Base-by-base conservation (phyloP, 2,329 filamentous ascomycete species). In the Apiospora arundinis region DNA sequence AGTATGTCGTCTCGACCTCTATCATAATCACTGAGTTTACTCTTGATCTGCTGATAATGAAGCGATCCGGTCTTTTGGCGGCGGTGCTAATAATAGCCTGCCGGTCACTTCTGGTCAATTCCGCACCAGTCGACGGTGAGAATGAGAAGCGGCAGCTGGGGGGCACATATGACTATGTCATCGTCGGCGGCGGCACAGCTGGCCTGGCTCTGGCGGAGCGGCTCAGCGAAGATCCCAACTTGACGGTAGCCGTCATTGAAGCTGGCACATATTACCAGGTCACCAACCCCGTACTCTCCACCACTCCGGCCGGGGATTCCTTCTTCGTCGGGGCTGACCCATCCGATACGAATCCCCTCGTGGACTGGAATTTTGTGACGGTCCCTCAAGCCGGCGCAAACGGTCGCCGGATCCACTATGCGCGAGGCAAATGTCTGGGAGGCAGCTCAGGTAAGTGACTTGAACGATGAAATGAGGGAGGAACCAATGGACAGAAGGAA, bases 141-240 rank as follows among this genome's bases (percentile, higher is more conserved):
- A 25, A 52, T 1, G 67, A 69, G 46, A 69, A 56, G 21, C 67
- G 67, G 32, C 25, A 42, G 2, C 45, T 28, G 28, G 32, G 67
- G 2, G 67, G 60, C 5, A 52, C 49, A 5, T 75, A 73, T 18
- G 75, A 76, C 56, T 76, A 74, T 56, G 68, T 76, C 40, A 71
- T 84, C 14, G 76, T 83, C 23, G 82, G 83, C 65, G 83, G 82
- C 23, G 83, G 82, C 40, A 82, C 80, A 0, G 82, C 81, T 2
- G 83, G 83, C 45, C 78, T 81, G 44, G 77, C 78, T 0, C 70
- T 83, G 2, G 82, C 78, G 1, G 76, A 75, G 28, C 79, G 82
- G 1, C 76, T 84, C 0, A 71, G 72, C 46, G 73, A 76, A 69
- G 73, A 77, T 11, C 76, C 74, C 21, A 44, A 37, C 70, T 72